A percentile compares a stretch with the other conserved stretches of the same genome.
Conservation (phyloP, 306 rosid genomes). For the Quercus dentata region DNA sequence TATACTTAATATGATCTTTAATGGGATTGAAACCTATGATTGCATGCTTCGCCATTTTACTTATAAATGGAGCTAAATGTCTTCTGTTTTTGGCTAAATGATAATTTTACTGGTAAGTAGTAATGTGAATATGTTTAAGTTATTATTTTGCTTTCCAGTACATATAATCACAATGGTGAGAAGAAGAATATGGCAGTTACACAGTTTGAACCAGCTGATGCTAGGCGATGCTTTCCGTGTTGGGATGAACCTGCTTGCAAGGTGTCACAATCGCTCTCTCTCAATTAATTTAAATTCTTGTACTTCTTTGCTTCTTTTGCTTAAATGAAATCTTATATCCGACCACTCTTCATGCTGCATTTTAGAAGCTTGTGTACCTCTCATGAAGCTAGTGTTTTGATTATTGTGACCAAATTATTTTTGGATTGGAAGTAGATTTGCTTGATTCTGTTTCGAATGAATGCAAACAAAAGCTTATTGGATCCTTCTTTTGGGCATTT, state of each 20-base stretch:
- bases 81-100: neutral
- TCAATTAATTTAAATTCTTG: neutral
- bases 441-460: neutral
- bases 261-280: constrained; percentile 40
- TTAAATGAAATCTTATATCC: neutral
- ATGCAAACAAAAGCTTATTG: neutral
- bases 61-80: neutral
- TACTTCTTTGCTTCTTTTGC: neutral
- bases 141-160: constrained; percentile 34
- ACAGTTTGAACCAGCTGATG: constrained; percentile 98
- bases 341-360: neutral
- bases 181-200: constrained; percentile 95
- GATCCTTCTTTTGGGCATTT: neutral
- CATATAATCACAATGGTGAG: constrained; percentile 74
- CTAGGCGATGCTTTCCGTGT: constrained; percentile 95
- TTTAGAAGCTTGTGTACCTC: neutral
- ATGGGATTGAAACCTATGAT: neutral
- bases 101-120: neutral
- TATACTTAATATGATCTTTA: too few species aligned
- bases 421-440: neutral
- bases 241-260: constrained; percentile 99
- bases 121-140: neutral
- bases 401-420: neutral
- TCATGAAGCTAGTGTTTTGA: neutral
- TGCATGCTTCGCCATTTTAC: neutral